A percentile compares a stretch with the other conserved stretches of the same genome.
Conservation (phyloP, 257 asterid genomes). For the Scutellaria baicalensis region DNA sequence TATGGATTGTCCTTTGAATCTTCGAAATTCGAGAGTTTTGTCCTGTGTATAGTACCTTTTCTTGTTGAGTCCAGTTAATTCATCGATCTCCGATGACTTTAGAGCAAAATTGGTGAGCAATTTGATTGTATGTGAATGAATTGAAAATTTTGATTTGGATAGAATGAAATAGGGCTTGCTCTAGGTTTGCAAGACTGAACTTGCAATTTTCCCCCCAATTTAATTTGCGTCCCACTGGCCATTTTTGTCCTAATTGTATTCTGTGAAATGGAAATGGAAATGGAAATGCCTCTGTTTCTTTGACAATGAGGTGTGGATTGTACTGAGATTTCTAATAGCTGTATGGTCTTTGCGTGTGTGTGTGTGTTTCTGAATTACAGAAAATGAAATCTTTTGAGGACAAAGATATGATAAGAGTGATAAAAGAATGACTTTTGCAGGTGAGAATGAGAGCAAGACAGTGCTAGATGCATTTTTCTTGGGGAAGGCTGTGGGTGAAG, state of each 20-base stretch:
- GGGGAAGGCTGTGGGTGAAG: slow-evolving; percentile 90
- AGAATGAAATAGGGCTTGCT: too few relatives aligned
- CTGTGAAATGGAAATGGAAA: too few relatives aligned
- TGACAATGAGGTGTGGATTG: background rate
- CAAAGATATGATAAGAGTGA: background rate
- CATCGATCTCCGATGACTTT: too few relatives aligned
- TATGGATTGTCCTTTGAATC: too few relatives aligned
- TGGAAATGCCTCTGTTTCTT: background rate
- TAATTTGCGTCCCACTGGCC: background rate
- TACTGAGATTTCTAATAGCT: background rate
- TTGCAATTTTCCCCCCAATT: too few relatives aligned
- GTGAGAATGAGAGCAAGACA: slow-evolving; percentile 64
- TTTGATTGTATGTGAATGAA: too few relatives aligned
- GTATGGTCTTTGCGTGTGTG: background rate
- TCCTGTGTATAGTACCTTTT: too few relatives aligned
- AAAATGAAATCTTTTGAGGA: background rate
- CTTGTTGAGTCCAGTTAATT: too few relatives aligned
- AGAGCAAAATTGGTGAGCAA: too few relatives aligned
- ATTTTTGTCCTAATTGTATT: background rate
- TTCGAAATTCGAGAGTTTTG: too few relatives aligned
- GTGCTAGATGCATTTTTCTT: slow-evolving; percentile 83
- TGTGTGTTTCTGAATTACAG: background rate
- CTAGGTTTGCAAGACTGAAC: too few relatives aligned
- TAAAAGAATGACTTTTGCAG: slow-evolving; percentile 22
- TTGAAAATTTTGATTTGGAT: too few relatives aligned